phyloP scores from a whole-genome alignment of 2,329 filamentous ascomycete genomes.

The Colletotrichum echinochloae region DNA sequence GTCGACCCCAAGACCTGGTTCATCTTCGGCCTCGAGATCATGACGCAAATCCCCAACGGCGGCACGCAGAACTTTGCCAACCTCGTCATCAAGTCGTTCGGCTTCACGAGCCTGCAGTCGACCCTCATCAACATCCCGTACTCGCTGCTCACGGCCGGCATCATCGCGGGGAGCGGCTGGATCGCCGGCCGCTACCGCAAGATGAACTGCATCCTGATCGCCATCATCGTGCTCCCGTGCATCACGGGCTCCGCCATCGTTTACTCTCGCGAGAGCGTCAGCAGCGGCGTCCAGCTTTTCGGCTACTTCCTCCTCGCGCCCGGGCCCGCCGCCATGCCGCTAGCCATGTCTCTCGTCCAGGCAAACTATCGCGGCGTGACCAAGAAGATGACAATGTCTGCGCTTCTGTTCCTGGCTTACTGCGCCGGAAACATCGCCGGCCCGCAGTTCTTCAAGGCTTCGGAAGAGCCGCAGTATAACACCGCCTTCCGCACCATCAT shows the following conservation, averaged over 20 bases:
- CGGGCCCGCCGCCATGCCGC: slow-evolving; percentile 65
- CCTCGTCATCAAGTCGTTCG: slow-evolving; percentile 67
- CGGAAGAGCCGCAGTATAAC: slow-evolving; percentile 63
- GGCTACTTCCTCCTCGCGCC: slow-evolving; percentile 69
- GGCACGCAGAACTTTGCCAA: slow-evolving; percentile 71
- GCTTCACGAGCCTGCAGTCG: slow-evolving; percentile 65
- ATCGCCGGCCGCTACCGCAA: slow-evolving; percentile 64
- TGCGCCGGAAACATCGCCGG: slow-evolving; percentile 68
- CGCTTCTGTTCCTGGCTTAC: slow-evolving; percentile 66
- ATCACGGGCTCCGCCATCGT: slow-evolving; percentile 66
- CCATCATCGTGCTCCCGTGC: slow-evolving; percentile 62
- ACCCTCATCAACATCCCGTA: slow-evolving; percentile 71
- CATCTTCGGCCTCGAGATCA: slow-evolving; percentile 63
- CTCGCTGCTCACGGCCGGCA: slow-evolving; percentile 61
- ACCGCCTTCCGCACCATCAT: slow-evolving; percentile 68
- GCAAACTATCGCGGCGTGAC: slow-evolving; percentile 68
- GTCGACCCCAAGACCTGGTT: slow-evolving; percentile 71
- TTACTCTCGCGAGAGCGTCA: slow-evolving; percentile 57
- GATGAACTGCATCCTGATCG: slow-evolving; percentile 64
- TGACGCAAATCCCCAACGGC: slow-evolving; percentile 71
- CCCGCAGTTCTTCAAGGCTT: slow-evolving; percentile 64
- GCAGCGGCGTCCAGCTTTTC: slow-evolving; percentile 61
- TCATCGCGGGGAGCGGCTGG: slow-evolving; percentile 63
- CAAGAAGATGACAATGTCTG: slow-evolving; percentile 71
- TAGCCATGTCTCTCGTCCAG: slow-evolving; percentile 66